Evolutionary conservation across 164 flowering plant species (phyloP), one percentile per base, ranked within the genome.

Genomic region (Protea cynaroides): DNA sequence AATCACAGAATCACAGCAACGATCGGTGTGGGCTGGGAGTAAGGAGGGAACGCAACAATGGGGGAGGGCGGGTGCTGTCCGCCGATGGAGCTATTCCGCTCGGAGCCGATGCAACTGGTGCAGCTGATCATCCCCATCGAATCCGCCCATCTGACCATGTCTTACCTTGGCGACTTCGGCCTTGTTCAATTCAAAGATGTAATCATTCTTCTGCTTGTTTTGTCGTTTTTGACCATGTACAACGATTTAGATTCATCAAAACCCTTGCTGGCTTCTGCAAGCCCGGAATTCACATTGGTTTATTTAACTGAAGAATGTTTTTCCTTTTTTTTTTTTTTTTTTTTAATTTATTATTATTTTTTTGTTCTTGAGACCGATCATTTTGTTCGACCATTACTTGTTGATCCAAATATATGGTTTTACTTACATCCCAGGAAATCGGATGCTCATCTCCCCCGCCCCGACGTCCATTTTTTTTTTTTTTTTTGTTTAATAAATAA

Each of bases 101-200:
- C 96, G 68, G 96, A 90, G 76, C 76, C 91, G 74, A 94, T 91
- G 98, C 96, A 89, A 46, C 74, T 94, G 66, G 95, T 88, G 4
- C 98, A 91, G 70, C 75, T 94, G 77, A 94, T 94, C 78, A 75
- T 94, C 72, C 97, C 98, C 38, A 77, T 89, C 54, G 98, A 94
- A 62, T 86, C 98, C 43, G 84, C 96, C 72, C 96, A 89, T 59
- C 82, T 64, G 52, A 80, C 95, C 68, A 76, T 89, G 75, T 81
- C 92, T 17, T 90, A 87, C 63, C 89, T 94, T 63, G 98, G 98
- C 1, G 90, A 88, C 36, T 78, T 89, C 62, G 98, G 96, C 66
- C 88, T 91, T 58, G 25, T 94, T 50, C 98, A 94, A 71, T 91
- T 94, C 84, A 89, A 89, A 79, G 98, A 94, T 64, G 98, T 94